Conservation (phyloP, 225 moss, liverwort and hornwort genomes). For the Pleurozium schreberi region DNA sequence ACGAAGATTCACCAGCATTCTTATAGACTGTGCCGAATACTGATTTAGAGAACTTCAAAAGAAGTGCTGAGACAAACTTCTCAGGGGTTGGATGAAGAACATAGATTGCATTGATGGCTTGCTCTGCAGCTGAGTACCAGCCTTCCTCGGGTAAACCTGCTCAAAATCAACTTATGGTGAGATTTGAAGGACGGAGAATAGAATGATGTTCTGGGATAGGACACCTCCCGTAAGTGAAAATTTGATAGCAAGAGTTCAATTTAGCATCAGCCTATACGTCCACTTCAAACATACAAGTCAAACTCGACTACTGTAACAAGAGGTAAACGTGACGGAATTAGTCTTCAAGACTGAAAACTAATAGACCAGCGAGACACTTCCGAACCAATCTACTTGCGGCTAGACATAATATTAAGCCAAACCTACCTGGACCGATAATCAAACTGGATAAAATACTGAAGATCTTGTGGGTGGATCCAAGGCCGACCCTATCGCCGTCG, state of each 20-base stretch:
- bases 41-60: slow-evolving; percentile 49
- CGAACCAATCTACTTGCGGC: neutral
- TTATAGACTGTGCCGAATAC: slow-evolving; percentile 27
- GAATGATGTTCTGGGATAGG: neutral
- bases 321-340: neutral
- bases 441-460: slow-evolving; percentile 73
- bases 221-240: neutral
- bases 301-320: neutral
- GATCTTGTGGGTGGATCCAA: slow-evolving; percentile 65
- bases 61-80: slow-evolving; percentile 50
- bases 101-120: slow-evolving; percentile 89
- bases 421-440: slow-evolving; percentile 50
- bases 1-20: slow-evolving; percentile 4
- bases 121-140: slow-evolving; percentile 93
- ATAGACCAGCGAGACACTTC: neutral
- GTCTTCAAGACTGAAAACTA: neutral
- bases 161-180: neutral
- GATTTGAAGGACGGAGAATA: neutral
- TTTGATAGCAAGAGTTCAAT: neutral
- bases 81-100: slow-evolving; percentile 88
- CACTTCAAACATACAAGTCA: neutral
- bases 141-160: slow-evolving; percentile 70
- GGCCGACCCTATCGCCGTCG: slow-evolving; percentile 42
- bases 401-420: neutral
- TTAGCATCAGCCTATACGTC: neutral